phyloP scores from a whole-genome alignment of 2,329 filamentous ascomycete genomes.

The Thielaviopsis euricoi region DNA sequence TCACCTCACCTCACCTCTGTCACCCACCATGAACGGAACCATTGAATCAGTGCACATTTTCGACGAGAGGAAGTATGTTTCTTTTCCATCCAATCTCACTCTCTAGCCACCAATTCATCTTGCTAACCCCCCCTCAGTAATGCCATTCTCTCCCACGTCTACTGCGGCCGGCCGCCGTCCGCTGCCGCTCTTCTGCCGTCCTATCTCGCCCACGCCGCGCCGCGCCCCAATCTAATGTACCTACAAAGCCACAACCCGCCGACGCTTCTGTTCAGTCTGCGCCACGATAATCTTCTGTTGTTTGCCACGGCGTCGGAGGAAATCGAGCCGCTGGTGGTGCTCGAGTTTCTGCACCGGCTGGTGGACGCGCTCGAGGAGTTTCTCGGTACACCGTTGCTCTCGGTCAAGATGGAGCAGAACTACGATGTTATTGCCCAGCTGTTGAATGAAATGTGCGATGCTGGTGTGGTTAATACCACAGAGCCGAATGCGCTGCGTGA shows the following conservation, averaged over 20 bases:
- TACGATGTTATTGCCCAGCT: conserved; percentile 93
- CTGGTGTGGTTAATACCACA: conserved; percentile 72
- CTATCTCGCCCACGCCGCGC: conserved; percentile 67
- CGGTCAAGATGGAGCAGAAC: conserved; percentile 70
- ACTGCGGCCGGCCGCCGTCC: conserved; percentile 64
- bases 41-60: conserved; percentile 95
- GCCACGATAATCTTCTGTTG: conserved; percentile 77
- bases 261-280: conserved; percentile 73
- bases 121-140: conserved; percentile 34
- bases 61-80: conserved; percentile 74
- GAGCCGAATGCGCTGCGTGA: conserved; percentile 88
- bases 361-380: conserved; percentile 92
- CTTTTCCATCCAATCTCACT: not conserved
- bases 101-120: not conserved
- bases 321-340: conserved; percentile 71
- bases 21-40: conserved; percentile 52
- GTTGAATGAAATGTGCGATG: conserved; percentile 91
- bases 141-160: conserved; percentile 76
- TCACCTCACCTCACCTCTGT: no score
- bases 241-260: conserved; percentile 67
- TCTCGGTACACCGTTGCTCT: conserved; percentile 69
- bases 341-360: conserved; percentile 88
- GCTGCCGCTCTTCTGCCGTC: conserved; percentile 63
- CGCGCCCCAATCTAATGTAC: conserved; percentile 76
- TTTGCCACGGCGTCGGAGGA: conserved; percentile 73